A percentile compares a stretch with the other conserved stretches of the same genome.
Evolutionary conservation across 345 rosid species (phyloP).

Genomic region (Cardamine resedifolia): DNA sequence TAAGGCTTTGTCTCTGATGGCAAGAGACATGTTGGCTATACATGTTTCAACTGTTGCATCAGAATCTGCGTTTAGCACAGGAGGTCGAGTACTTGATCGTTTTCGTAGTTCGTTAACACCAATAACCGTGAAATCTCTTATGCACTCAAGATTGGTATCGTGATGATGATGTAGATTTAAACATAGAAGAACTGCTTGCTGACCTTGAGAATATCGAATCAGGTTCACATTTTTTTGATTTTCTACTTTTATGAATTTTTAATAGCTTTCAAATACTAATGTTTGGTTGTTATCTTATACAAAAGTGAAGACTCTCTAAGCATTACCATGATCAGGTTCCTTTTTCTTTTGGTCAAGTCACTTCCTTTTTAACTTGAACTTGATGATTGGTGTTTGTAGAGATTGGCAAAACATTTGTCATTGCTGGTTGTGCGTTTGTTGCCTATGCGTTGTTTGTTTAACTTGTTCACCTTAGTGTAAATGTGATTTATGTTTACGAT

Average conservation of each 20-base stretch:
- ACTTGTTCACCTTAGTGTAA: too few species aligned
- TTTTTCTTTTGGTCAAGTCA: too few species aligned
- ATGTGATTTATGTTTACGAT: too few species aligned
- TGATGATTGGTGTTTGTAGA: too few species aligned
- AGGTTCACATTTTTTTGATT: neutral
- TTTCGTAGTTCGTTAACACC: conserved; percentile 29
- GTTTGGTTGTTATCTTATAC: neutral
- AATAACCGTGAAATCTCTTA: conserved; percentile 14
- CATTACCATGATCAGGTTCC: too few species aligned
- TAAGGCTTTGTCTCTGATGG: conserved; percentile 9
- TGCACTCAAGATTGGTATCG: conserved; percentile 29
- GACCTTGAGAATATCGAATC: conserved; percentile 18
- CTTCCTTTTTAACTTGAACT: too few species aligned
- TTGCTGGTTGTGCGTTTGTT: too few species aligned
- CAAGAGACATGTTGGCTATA: conserved; percentile 19
- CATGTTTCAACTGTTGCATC: conserved; percentile 22
- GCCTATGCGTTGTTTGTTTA: too few species aligned
- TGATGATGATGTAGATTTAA: neutral
- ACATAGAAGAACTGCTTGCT: neutral
- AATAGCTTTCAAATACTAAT: neutral
- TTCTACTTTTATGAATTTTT: neutral
- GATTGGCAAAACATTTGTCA: too few species aligned
- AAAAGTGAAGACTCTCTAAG: neutral
- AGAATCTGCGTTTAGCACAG: conserved; percentile 6
- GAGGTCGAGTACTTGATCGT: neutral